phyloP scores from a whole-genome alignment of 768 basidiomycete species.

The Collybiopsis luxurians region DNA sequence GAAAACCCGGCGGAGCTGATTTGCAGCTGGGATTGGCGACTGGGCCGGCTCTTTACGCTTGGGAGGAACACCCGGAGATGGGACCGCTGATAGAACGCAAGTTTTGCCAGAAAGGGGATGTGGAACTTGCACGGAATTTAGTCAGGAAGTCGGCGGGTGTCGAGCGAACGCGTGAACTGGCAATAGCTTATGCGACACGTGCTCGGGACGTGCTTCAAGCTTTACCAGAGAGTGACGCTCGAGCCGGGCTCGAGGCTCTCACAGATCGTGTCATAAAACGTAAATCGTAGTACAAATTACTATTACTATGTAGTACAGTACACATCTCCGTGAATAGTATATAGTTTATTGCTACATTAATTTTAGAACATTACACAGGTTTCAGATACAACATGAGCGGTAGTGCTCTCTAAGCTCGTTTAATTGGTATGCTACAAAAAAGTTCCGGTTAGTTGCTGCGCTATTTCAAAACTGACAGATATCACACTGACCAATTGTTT shows the following conservation, averaged over 20 bases:
- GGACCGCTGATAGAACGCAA: slow-evolving; percentile 82
- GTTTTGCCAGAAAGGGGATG: slow-evolving; percentile 81
- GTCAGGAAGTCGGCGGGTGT: slow-evolving; percentile 80
- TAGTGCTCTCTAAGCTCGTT: background rate
- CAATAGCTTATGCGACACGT: slow-evolving; percentile 72
- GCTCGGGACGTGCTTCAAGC: slow-evolving; percentile 68
- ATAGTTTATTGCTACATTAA: too few relatives aligned
- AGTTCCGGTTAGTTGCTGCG: background rate
- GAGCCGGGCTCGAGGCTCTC: slow-evolving; percentile 69
- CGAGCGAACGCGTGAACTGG: slow-evolving; percentile 76
- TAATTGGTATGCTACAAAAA: background rate
- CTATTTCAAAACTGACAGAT: background rate
- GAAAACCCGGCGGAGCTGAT: slow-evolving; percentile 91
- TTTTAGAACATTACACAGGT: too few relatives aligned
- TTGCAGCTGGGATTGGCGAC: slow-evolving; percentile 84
- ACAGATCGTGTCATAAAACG: slow-evolving; percentile 71
- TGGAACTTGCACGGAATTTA: slow-evolving; percentile 74
- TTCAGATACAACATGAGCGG: background rate
- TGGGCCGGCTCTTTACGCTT: slow-evolving; percentile 91
- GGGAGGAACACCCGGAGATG: slow-evolving; percentile 90
- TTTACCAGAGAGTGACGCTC: slow-evolving; percentile 84
- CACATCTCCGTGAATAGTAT: too few relatives aligned
- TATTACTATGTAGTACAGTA: background rate
- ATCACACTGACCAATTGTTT: background rate
- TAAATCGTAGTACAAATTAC: slow-evolving; percentile 25